Evolutionary conservation across 2,329 filamentous ascomycete genomes (phyloP).

Genomic region (Colletotrichum costaricense): DNA sequence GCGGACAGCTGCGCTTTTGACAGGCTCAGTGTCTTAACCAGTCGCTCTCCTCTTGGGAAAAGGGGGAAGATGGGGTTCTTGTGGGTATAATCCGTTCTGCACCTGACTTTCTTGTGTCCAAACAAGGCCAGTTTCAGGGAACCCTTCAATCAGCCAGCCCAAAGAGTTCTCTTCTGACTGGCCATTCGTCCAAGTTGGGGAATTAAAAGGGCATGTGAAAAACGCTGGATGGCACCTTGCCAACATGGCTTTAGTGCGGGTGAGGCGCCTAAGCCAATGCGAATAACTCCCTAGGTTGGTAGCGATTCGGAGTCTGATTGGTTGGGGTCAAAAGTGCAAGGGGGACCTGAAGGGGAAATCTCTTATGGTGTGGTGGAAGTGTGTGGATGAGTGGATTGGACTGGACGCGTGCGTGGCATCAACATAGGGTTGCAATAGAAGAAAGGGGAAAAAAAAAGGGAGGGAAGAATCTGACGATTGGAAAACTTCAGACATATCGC

Average conservation of each 20-base stretch:
- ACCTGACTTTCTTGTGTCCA: conserved; percentile 14
- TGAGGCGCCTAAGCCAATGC: conserved; percentile 16
- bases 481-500: neutral
- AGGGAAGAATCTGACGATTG: neutral
- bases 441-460: neutral
- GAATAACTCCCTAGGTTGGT: conserved; percentile 10
- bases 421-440: neutral
- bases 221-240: conserved; percentile 10
- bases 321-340: conserved; percentile 19
- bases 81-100: neutral
- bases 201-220: conserved; percentile 19
- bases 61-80: neutral
- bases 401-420: neutral
- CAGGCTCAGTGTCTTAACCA: neutral
- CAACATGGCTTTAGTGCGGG: conserved; percentile 21
- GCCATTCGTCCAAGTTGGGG: conserved; percentile 17
- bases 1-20: conserved; percentile 6
- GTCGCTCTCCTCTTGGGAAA: neutral
- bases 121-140: conserved; percentile 13
- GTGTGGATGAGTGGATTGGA: neutral
- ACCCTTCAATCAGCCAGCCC: neutral
- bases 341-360: conserved; percentile 7
- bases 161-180: neutral
- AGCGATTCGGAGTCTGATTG: conserved; percentile 5
- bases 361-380: neutral